Evolutionary conservation across 371 early-diverging fungal species (phyloP).

Genomic region (Syncephalis fuscata): DNA sequence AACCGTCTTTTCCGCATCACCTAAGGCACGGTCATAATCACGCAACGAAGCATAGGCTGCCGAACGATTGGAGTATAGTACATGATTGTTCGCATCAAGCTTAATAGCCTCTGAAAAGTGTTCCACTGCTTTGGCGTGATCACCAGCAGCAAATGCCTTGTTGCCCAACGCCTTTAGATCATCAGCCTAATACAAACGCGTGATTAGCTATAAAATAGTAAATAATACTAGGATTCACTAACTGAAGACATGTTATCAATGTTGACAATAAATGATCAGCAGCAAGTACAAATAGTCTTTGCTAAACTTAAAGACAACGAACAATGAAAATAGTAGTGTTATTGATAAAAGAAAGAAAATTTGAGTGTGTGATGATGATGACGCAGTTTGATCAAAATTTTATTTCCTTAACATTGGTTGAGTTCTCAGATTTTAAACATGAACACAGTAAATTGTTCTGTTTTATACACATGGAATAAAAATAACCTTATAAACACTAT

Average conservation of each 20-base stretch:
- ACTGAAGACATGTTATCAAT: not conserved
- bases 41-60: conserved; percentile 59
- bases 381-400: too few relatives aligned
- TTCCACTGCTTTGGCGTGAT: conserved; percentile 57
- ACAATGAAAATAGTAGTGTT: not conserved
- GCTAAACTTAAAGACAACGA: not conserved
- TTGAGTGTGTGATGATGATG: too few relatives aligned
- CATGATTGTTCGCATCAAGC: conserved; percentile 66
- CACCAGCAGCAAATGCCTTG: conserved; percentile 65
- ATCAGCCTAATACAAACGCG: conserved; percentile 22
- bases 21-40: conserved; percentile 51
- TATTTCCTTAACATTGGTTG: too few relatives aligned
- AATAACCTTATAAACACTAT: too few relatives aligned
- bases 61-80: conserved; percentile 80
- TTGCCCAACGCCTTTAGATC: conserved; percentile 69
- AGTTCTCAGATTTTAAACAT: too few relatives aligned
- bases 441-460: too few relatives aligned
- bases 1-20: conserved; percentile 69
- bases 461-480: too few relatives aligned
- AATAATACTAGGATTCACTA: not conserved
- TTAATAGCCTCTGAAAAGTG: conserved; percentile 63
- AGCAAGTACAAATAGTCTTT: not conserved
- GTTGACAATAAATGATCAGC: not conserved
- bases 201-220: not conserved
- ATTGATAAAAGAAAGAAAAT: not conserved